Evolutionary conservation across 2,329 filamentous ascomycete genomes (phyloP).

Genomic region (Neopestalotiopsis clavispora): DNA sequence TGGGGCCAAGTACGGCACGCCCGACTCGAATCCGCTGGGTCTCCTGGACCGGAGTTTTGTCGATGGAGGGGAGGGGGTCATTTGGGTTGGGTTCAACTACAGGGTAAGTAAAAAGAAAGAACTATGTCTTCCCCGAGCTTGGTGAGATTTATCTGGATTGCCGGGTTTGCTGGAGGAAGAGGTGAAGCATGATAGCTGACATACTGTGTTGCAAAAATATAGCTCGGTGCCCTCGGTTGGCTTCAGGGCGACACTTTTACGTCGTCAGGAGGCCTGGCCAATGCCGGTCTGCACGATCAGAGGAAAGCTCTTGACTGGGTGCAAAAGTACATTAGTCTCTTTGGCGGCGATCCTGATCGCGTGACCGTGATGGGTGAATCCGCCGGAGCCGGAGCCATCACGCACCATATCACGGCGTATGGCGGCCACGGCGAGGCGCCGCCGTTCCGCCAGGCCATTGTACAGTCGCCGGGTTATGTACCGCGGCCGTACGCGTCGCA

Average conservation of each 20-base stretch:
- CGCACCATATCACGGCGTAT: slow-evolving; percentile 14
- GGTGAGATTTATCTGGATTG: too few species aligned
- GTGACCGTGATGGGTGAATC: slow-evolving; percentile 48
- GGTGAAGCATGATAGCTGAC: not conserved
- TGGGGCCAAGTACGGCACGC: slow-evolving; percentile 15
- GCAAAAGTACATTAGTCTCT: slow-evolving; percentile 42
- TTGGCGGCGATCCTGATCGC: slow-evolving; percentile 25
- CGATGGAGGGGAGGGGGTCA: not conserved
- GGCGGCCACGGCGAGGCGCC: not conserved
- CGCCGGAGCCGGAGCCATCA: slow-evolving; percentile 35
- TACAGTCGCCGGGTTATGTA: slow-evolving; percentile 11
- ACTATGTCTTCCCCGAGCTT: too few species aligned
- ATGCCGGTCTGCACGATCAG: slow-evolving; percentile 50
- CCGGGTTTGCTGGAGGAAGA: too few species aligned
- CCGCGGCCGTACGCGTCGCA: slow-evolving; percentile 8
- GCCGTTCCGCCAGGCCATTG: slow-evolving; percentile 6
- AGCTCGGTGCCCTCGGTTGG: slow-evolving; percentile 17
- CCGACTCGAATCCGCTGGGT: slow-evolving; percentile 10
- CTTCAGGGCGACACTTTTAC: slow-evolving; percentile 5
- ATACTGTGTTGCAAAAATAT: not conserved
- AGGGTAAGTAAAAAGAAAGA: not conserved
- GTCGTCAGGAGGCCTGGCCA: not conserved
- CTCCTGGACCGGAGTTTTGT: slow-evolving; percentile 11
- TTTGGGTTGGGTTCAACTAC: slow-evolving; percentile 11
- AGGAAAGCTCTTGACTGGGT: slow-evolving; percentile 51